A percentile compares a stretch with the other conserved stretches of the same genome.
phyloP scores from a whole-genome alignment of 2,329 filamentous ascomycete species.

The Trichoderma sp. region DNA sequence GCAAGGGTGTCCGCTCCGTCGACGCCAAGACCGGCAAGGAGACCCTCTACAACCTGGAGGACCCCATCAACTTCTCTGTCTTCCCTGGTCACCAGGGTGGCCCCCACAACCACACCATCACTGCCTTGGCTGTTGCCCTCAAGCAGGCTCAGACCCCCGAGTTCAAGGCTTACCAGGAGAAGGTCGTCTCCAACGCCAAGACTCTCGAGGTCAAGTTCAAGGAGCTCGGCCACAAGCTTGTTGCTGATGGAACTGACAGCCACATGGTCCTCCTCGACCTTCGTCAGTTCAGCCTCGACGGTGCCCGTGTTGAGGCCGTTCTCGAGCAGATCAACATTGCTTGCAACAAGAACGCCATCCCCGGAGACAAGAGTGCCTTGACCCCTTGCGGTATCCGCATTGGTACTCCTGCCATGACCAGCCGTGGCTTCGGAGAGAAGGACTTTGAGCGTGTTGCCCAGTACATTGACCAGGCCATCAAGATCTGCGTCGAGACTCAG shows the following conservation, averaged over 20 bases:
- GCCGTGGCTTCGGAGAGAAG: constrained; percentile 84
- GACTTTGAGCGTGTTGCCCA: constrained; percentile 87
- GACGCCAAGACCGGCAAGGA: constrained; percentile 90
- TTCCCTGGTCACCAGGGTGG: constrained; percentile 99
- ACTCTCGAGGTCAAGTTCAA: constrained; percentile 81
- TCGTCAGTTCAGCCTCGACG: constrained; percentile 81
- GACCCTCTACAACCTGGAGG: constrained; percentile 88
- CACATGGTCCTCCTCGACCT: constrained; percentile 97
- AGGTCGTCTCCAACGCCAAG: constrained; percentile 91
- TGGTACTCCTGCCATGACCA: constrained; percentile 96
- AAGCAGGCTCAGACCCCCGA: constrained; percentile 89
- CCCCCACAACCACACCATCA: constrained; percentile 99
- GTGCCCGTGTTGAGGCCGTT: constrained; percentile 91
- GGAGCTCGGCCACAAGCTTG: constrained; percentile 87
- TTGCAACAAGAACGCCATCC: constrained; percentile 99
- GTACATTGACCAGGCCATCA: constrained; percentile 88
- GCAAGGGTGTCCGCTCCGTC: constrained; percentile 87
- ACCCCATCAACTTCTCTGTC: constrained; percentile 97
- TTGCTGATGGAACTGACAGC: constrained; percentile 93
- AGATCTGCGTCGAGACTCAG: constrained; percentile 88
- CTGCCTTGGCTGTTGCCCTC: constrained; percentile 87
- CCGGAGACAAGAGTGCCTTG: constrained; percentile 94
- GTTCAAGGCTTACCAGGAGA: constrained; percentile 91
- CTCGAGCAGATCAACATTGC: constrained; percentile 98
- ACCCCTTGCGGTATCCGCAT: constrained; percentile 94